These are phyloP conservation scores for Fulvia fulva DNA, from an alignment of 2,329 filamentous ascomycete genomes.

Conservation along the genomic window DNA sequence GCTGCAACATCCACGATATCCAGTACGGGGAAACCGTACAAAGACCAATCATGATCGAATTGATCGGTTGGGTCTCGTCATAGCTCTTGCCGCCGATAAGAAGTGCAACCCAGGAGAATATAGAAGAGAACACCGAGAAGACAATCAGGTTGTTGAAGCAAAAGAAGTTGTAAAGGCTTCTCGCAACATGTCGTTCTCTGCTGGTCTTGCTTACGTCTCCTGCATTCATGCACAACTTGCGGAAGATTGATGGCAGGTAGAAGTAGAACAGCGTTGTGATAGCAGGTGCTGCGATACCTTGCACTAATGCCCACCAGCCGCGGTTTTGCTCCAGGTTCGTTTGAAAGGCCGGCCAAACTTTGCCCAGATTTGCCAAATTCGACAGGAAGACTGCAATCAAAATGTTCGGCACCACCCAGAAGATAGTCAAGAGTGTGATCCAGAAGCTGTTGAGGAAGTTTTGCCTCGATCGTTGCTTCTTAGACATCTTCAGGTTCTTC, in stretches of 20 bases:
- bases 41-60: slow-evolving; percentile 65
- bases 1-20: slow-evolving; percentile 89
- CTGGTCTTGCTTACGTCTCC: slow-evolving; percentile 91
- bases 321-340: slow-evolving; percentile 59
- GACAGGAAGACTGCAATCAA: slow-evolving; percentile 91
- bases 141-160: slow-evolving; percentile 95
- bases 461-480: slow-evolving; percentile 65
- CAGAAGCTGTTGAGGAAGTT: slow-evolving; percentile 78
- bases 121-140: slow-evolving; percentile 83
- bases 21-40: slow-evolving; percentile 85
- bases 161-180: slow-evolving; percentile 91
- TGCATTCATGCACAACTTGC: slow-evolving; percentile 73
- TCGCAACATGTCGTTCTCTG: slow-evolving; percentile 83
- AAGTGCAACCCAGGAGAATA: slow-evolving; percentile 69
- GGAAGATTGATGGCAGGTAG: slow-evolving; percentile 84
- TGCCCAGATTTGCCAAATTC: slow-evolving; percentile 74
- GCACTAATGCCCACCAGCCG: slow-evolving; percentile 76
- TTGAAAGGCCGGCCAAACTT: slow-evolving; percentile 74
- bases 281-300: slow-evolving; percentile 86
- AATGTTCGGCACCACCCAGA: slow-evolving; percentile 91
- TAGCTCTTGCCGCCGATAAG: slow-evolving; percentile 55
- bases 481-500: slow-evolving; percentile 79
- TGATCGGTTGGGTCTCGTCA: slow-evolving; percentile 58
- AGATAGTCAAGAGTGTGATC: slow-evolving; percentile 72
- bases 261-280: slow-evolving; percentile 85